These are phyloP conservation scores for Chaetomium fimeti DNA, from an alignment of 495 filamentous ascomycete genomes.

Conservation along the genomic window DNA sequence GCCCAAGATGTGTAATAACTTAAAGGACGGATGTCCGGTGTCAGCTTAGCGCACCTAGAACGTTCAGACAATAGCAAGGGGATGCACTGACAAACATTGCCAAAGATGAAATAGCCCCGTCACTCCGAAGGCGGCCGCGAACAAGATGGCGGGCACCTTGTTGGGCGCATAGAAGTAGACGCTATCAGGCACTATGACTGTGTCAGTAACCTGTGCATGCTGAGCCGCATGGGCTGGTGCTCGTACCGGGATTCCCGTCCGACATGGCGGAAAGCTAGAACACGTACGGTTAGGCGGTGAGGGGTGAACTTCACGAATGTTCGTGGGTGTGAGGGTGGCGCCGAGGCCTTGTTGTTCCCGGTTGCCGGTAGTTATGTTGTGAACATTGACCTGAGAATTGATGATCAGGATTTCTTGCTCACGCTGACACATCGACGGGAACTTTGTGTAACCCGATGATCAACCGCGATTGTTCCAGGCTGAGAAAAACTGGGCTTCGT, in stretches of 20 bases:
- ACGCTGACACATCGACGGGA: too few species aligned
- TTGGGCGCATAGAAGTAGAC: conserved; percentile 1
- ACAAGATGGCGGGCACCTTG: background rate
- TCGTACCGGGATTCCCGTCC: background rate
- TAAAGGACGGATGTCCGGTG: background rate
- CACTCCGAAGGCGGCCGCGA: background rate
- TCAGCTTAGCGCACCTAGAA: background rate
- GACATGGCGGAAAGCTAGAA: too few species aligned
- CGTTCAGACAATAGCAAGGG: background rate
- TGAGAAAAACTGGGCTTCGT: too few species aligned
- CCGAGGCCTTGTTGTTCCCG: too few species aligned
- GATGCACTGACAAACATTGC: background rate
- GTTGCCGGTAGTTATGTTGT: too few species aligned
- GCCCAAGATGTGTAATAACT: background rate
- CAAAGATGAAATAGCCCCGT: background rate
- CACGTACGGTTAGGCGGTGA: too few species aligned
- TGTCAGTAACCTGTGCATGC: background rate
- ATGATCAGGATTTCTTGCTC: too few species aligned
- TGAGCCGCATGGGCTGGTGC: background rate
- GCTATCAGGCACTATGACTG: background rate
- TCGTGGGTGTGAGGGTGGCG: too few species aligned
- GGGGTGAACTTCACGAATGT: too few species aligned
- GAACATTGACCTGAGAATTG: too few species aligned
- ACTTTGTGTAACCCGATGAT: too few species aligned
- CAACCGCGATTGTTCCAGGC: too few species aligned